A percentile compares a stretch with the other conserved stretches of the same genome.
Evolutionary conservation across 257 asterid genomes (phyloP).

Genomic region (Cruciata laevipes): DNA sequence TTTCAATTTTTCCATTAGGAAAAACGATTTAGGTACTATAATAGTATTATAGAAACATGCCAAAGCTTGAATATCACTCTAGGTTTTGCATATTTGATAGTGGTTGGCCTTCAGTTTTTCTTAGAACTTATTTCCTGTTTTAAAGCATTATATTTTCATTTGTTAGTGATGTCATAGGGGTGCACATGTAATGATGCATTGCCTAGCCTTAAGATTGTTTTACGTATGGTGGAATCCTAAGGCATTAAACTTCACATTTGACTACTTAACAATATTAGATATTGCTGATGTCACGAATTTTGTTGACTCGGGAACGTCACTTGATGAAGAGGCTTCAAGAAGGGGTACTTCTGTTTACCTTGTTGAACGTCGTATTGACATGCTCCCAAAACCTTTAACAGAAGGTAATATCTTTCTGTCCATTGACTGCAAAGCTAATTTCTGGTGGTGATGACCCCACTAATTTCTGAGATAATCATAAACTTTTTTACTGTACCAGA

Average conservation of each 20-base stretch:
- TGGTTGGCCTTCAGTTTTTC: background rate
- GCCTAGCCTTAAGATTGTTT: no score
- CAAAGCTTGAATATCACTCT: background rate
- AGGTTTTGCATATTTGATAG: background rate
- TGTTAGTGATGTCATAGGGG: background rate
- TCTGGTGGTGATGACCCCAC: no score
- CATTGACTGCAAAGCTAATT: background rate
- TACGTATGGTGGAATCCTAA: background rate
- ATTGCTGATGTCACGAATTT: slow-evolving; percentile 98
- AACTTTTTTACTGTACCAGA: background rate
- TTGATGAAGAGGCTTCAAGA: slow-evolving; percentile 95
- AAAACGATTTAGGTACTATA: background rate
- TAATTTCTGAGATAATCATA: background rate
- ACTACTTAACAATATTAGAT: slow-evolving; percentile 56
- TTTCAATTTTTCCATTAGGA: background rate
- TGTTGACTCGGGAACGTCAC: slow-evolving; percentile 85
- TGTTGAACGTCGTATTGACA: slow-evolving; percentile 96
- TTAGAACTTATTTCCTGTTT: slow-evolving; percentile 37
- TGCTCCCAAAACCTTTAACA: slow-evolving; percentile 98
- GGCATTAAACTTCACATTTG: slow-evolving; percentile 2
- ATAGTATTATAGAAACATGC: background rate
- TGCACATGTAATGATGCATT: background rate
- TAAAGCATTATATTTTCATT: no score
- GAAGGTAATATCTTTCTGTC: slow-evolving; percentile 56
- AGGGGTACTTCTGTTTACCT: slow-evolving; percentile 99